Conservation (phyloP, 1,284 basidiomycete genomes). For the Rhodotorula sp. region DNA sequence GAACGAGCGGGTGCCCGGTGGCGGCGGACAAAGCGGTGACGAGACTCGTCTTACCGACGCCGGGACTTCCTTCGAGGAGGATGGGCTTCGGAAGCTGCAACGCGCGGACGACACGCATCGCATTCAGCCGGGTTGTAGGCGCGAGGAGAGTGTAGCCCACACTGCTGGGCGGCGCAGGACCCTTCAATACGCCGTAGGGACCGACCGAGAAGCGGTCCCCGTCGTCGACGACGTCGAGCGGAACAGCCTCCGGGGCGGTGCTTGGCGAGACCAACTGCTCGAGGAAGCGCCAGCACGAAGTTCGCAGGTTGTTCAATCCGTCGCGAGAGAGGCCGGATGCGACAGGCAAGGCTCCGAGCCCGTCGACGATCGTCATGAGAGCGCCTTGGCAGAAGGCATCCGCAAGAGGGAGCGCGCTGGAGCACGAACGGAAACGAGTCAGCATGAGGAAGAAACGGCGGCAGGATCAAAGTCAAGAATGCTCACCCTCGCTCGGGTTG, state of each 20-base stretch:
- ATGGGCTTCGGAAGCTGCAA: slow-evolving; percentile 89
- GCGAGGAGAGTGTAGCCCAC: slow-evolving; percentile 75
- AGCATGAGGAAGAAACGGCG: neutral
- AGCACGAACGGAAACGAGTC: neutral
- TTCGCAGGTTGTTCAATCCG: slow-evolving; percentile 25
- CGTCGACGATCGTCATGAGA: slow-evolving; percentile 50
- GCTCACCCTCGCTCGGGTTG: slow-evolving; percentile 8
- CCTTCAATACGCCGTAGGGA: slow-evolving; percentile 69
- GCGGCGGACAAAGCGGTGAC: slow-evolving; percentile 81
- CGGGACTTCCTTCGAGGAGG: slow-evolving; percentile 93
- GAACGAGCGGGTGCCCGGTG: slow-evolving; percentile 74
- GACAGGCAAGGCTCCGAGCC: slow-evolving; percentile 47
- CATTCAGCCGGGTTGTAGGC: slow-evolving; percentile 84
- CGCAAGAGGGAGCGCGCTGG: slow-evolving; percentile 24
- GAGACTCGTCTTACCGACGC: slow-evolving; percentile 98
- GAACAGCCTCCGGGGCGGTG: slow-evolving; percentile 27
- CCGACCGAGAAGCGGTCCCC: slow-evolving; percentile 62
- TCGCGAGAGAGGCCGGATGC: slow-evolving; percentile 38
- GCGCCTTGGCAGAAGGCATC: slow-evolving; percentile 51
- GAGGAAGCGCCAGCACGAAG: slow-evolving; percentile 32
- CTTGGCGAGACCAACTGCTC: slow-evolving; percentile 28
- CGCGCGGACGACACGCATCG: slow-evolving; percentile 83
- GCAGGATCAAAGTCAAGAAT: neutral
- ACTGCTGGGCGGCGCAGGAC: slow-evolving; percentile 50
- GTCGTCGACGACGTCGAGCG: slow-evolving; percentile 34